Conservation (phyloP, 108 stramenopile genomes). For the Pseudonitzschia pungens region DNA sequence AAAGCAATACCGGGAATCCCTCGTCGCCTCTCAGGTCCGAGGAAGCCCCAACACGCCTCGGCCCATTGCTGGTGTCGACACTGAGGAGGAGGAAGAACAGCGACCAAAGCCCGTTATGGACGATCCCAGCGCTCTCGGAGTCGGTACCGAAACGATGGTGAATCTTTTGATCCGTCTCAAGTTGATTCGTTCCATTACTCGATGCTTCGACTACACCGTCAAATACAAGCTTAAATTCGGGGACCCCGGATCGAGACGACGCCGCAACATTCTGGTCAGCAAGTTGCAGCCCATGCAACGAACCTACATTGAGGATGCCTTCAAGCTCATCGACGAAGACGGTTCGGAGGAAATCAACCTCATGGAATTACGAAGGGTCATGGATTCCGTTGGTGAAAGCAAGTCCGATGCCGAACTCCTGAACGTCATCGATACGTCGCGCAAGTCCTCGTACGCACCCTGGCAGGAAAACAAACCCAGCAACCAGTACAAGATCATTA, state of each 20-base stretch:
- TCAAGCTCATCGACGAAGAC: conserved; percentile 61
- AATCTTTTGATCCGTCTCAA: conserved; percentile 58
- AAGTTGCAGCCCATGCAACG: conserved; percentile 60
- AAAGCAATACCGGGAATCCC: conserved; percentile 46
- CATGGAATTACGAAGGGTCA: conserved; percentile 63
- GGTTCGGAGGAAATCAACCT: conserved; percentile 62
- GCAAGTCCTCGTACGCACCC: neutral
- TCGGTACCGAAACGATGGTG: conserved; percentile 35
- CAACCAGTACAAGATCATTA: conserved; percentile 58
- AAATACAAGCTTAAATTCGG: conserved; percentile 64
- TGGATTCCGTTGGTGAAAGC: conserved; percentile 50
- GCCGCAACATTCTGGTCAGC: conserved; percentile 63
- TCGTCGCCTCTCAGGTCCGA: conserved; percentile 50
- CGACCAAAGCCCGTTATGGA: neutral
- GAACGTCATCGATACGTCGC: conserved; percentile 52
- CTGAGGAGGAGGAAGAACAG: conserved; percentile 46
- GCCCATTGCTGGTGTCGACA: conserved; percentile 68
- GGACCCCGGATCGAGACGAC: conserved; percentile 53
- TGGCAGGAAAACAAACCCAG: conserved; percentile 18
- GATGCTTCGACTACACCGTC: conserved; percentile 83
- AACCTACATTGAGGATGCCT: conserved; percentile 68
- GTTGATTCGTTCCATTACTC: conserved; percentile 64
- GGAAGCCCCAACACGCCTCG: conserved; percentile 53
- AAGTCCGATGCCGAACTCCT: conserved; percentile 48
- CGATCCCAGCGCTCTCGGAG: conserved; percentile 5